Percentiles rank a stretch among this genome's conserved stretches.
Conservation (phyloP, 2,329 filamentous ascomycete species). For the Paraphoma chrysanthemicola region DNA sequence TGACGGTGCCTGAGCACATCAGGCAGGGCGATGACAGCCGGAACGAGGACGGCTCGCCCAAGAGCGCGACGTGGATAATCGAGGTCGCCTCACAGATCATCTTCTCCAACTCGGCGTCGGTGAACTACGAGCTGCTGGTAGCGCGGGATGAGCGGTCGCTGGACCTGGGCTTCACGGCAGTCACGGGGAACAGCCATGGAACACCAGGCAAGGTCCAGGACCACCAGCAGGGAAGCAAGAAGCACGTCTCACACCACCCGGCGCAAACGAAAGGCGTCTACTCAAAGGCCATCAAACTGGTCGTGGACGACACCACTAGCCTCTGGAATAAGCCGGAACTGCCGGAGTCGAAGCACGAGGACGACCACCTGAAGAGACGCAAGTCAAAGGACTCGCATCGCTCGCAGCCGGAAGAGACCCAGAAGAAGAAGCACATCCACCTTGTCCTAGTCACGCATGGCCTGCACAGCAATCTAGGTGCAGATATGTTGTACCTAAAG, state of each 20-base stretch:
- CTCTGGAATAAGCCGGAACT: slow-evolving; percentile 93
- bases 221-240: slow-evolving; percentile 71
- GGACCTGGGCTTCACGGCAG: slow-evolving; percentile 66
- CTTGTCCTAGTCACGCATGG: slow-evolving; percentile 93
- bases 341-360: slow-evolving; percentile 64
- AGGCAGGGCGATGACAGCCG: slow-evolving; percentile 51
- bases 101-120: slow-evolving; percentile 87
- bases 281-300: slow-evolving; percentile 78
- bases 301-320: slow-evolving; percentile 85
- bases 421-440: slow-evolving; percentile 78
- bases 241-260: slow-evolving; percentile 59
- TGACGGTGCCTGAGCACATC: slow-evolving; percentile 81
- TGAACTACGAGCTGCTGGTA: slow-evolving; percentile 86
- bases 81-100: slow-evolving; percentile 93
- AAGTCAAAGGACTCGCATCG: slow-evolving; percentile 34
- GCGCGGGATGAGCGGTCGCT: slow-evolving; percentile 86
- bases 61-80: slow-evolving; percentile 82
- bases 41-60: slow-evolving; percentile 43
- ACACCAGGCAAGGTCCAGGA: slow-evolving; percentile 73
- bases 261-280: slow-evolving; percentile 79
- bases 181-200: slow-evolving; percentile 60
- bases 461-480: slow-evolving; percentile 91
- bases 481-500: slow-evolving; percentile 96
- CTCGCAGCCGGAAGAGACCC: slow-evolving; percentile 28
- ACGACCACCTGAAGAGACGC: slow-evolving; percentile 31